Evolutionary conservation across 352 stramenopile species (phyloP).

Genomic region (Aphanomyces euteiches): DNA sequence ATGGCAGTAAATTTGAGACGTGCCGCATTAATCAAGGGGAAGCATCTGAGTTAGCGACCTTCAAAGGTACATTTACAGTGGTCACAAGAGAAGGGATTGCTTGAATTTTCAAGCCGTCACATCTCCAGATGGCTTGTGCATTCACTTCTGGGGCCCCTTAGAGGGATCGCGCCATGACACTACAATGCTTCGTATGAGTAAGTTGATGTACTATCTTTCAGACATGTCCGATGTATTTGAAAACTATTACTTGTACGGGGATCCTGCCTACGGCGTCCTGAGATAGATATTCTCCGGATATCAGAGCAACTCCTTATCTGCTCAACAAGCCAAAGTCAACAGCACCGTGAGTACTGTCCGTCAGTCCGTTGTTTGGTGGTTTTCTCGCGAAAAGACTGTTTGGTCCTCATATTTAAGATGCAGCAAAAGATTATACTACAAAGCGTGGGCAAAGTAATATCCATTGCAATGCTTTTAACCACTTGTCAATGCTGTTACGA

Average conservation of each 20-base stretch:
- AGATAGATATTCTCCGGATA: conserved; percentile 16
- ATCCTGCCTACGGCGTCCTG: conserved; percentile 31
- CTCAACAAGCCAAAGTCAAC: conserved; percentile 24
- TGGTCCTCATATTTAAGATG: conserved; percentile 31
- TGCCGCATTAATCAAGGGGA: not conserved
- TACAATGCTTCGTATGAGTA: conserved; percentile 6
- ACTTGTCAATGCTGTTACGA: conserved; percentile 11
- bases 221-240: not conserved
- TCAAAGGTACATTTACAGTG: conserved; percentile 12
- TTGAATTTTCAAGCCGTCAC: conserved; percentile 15
- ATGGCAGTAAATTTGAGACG: conserved; percentile 25
- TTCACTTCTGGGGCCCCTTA: conserved; percentile 15
- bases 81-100: conserved; percentile 14
- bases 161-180: conserved; percentile 21
- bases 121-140: conserved; percentile 19
- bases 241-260: conserved; percentile 14
- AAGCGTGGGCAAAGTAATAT: conserved; percentile 5
- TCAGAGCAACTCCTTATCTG: conserved; percentile 19
- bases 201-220: not conserved
- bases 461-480: conserved; percentile 10
- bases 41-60: not conserved
- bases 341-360: conserved; percentile 24
- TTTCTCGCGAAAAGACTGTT: conserved; percentile 25
- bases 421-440: conserved; percentile 20
- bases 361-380: conserved; percentile 32